Conservation (phyloP, 1,284 basidiomycete genomes). For the Cerioporus squamosus region DNA sequence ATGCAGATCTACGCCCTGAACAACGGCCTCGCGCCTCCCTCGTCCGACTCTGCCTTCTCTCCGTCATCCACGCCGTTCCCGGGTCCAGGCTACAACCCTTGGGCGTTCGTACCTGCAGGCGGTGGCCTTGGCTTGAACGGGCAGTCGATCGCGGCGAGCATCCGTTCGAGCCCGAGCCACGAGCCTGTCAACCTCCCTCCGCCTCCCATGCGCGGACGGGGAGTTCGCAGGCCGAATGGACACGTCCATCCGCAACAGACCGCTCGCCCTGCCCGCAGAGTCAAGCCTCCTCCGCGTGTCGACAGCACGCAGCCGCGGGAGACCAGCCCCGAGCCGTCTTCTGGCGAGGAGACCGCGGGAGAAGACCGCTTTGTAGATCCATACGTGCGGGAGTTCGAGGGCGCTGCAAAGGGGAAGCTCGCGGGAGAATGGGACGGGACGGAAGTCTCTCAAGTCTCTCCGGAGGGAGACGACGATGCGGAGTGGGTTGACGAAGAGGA, state of each 20-base stretch:
- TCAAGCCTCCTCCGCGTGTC: constrained; percentile 70
- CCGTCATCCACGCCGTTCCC: constrained; percentile 74
- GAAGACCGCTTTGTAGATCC: constrained; percentile 55
- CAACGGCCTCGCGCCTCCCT: constrained; percentile 52
- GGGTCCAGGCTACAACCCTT: constrained; percentile 61
- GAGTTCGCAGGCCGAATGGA: constrained; percentile 38
- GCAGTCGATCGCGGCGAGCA: constrained; percentile 46
- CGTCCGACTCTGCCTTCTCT: constrained; percentile 73
- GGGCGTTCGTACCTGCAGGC: constrained; percentile 62
- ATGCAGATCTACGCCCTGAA: constrained; percentile 80
- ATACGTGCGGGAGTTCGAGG: constrained; percentile 38
- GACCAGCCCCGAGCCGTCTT: constrained; percentile 73
- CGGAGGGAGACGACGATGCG: constrained; percentile 41
- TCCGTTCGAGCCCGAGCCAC: constrained; percentile 77
- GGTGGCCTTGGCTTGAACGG: constrained; percentile 36
- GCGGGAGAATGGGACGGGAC: constrained; percentile 12
- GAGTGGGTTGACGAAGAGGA: constrained; percentile 81
- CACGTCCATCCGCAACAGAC: constrained; percentile 41
- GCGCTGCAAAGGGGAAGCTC: constrained; percentile 29
- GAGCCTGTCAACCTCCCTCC: constrained; percentile 64
- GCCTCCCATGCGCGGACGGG: constrained; percentile 40
- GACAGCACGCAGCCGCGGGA: constrained; percentile 81
- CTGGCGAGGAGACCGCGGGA: constrained; percentile 58
- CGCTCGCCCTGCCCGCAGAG: constrained; percentile 33
- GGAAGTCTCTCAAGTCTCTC: constrained; percentile 11